Evolutionary conservation across 2,329 filamentous ascomycete genomes (phyloP).

Genomic region (Hypoxylon sp.): DNA sequence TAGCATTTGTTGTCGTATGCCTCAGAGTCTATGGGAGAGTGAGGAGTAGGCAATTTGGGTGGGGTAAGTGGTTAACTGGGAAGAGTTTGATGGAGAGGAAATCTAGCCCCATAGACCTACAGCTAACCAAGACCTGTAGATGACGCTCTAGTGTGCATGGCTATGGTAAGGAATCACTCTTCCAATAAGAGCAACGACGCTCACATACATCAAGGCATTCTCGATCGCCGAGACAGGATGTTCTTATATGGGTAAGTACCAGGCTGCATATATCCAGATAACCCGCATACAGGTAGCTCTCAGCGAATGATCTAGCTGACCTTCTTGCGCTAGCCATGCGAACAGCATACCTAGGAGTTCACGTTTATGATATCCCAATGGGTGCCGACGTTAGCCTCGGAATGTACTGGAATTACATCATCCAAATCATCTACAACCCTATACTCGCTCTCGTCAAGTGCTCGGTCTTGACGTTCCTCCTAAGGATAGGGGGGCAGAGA

Average conservation of each 20-base stretch:
- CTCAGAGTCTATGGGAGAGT: slow-evolving; percentile 45
- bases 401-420: slow-evolving; percentile 49
- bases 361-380: slow-evolving; percentile 44
- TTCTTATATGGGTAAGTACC: slow-evolving; percentile 45
- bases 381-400: slow-evolving; percentile 45
- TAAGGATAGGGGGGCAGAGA: slow-evolving; percentile 52
- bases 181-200: background rate
- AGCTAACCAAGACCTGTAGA: slow-evolving; percentile 30
- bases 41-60: slow-evolving; percentile 47
- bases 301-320: slow-evolving; percentile 21
- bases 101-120: slow-evolving; percentile 1
- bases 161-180: slow-evolving; percentile 28
- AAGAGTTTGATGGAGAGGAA: background rate
- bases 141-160: slow-evolving; percentile 36
- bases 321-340: slow-evolving; percentile 37
- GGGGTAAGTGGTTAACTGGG: slow-evolving; percentile 35
- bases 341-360: slow-evolving; percentile 40
- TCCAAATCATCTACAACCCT: slow-evolving; percentile 53
- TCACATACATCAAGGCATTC: slow-evolving; percentile 33
- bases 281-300: background rate
- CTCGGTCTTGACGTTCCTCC: slow-evolving; percentile 54
- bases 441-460: slow-evolving; percentile 54
- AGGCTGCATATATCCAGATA: background rate
- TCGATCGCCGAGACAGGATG: slow-evolving; percentile 46
- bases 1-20: slow-evolving; percentile 38